These are phyloP conservation scores for Elongisporangium senticosum DNA, from an alignment of 352 stramenopile species.

Conservation along the genomic window DNA sequence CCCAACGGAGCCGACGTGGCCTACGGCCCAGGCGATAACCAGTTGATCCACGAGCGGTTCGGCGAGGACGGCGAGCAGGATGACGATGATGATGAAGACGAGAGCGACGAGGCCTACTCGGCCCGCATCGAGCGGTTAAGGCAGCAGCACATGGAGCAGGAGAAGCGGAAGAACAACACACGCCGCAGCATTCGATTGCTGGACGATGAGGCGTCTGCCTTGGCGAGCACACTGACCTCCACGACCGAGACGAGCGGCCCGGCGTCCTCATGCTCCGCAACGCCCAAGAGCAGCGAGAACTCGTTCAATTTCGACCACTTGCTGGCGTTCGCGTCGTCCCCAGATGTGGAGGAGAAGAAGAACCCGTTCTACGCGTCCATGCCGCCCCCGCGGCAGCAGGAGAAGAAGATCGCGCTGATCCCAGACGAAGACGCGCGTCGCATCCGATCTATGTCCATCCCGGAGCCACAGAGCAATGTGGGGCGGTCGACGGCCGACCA, in stretches of 20 bases:
- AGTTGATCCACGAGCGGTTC: slow-evolving; percentile 5
- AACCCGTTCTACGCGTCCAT: no score
- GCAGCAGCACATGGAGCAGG: slow-evolving; percentile 56
- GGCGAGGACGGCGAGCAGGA: slow-evolving; percentile 19
- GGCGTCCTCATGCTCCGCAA: slow-evolving; percentile 19
- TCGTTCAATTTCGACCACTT: slow-evolving; percentile 46
- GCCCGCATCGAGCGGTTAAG: slow-evolving; percentile 48
- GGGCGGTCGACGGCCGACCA: slow-evolving; percentile 64
- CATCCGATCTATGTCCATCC: slow-evolving; percentile 39
- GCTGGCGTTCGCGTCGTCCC: slow-evolving; percentile 17
- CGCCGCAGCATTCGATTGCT: slow-evolving; percentile 35
- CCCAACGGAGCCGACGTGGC: background rate
- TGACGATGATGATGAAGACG: slow-evolving; percentile 35
- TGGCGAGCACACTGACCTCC: slow-evolving; percentile 2
- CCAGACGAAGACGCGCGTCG: slow-evolving; percentile 13
- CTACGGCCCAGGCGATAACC: no score
- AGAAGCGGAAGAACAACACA: slow-evolving; percentile 50
- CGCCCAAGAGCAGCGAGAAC: slow-evolving; percentile 16
- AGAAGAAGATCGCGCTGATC: no score
- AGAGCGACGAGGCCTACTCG: slow-evolving; percentile 41
- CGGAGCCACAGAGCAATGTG: slow-evolving; percentile 43
- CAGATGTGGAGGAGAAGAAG: no score
- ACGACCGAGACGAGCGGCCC: slow-evolving; percentile 3
- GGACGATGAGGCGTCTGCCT: slow-evolving; percentile 30
- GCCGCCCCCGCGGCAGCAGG: no score